Evolutionary conservation across 2,329 filamentous ascomycete species (phyloP).

Genomic region (Malbranchea zuffiana): DNA sequence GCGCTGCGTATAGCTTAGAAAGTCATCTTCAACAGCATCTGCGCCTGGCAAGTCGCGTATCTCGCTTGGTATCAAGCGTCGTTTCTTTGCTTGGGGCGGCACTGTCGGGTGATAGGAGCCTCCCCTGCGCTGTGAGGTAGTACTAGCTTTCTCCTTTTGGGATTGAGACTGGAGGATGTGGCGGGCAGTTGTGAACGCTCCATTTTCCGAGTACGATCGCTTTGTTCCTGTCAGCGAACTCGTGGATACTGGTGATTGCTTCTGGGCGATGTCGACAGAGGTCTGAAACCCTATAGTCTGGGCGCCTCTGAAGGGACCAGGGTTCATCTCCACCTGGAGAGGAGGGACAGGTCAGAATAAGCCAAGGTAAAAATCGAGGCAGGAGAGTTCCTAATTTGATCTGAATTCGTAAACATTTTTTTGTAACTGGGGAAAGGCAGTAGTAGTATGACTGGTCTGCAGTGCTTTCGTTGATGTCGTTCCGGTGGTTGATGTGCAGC

Average conservation of each 20-base stretch:
- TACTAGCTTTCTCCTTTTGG: not conserved
- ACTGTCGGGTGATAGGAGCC: constrained; percentile 2
- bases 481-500: too few relatives aligned
- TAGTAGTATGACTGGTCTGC: too few relatives aligned
- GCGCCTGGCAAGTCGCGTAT: constrained; percentile 22
- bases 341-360: too few relatives aligned
- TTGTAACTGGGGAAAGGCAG: too few relatives aligned
- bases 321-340: too few relatives aligned
- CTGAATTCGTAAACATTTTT: too few relatives aligned
- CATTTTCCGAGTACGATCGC: constrained; percentile 9
- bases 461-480: too few relatives aligned
- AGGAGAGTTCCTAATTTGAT: too few relatives aligned
- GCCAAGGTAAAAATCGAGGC: too few relatives aligned
- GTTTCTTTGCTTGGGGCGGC: constrained; percentile 6
- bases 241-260: constrained; percentile 1
- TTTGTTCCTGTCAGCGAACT: constrained; percentile 6
- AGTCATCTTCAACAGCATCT: constrained; percentile 13
- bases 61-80: constrained; percentile 32
- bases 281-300: constrained; percentile 10
- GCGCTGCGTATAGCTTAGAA: constrained; percentile 50
- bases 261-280: constrained; percentile 7
- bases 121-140: not conserved
- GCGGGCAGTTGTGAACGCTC: constrained; percentile 11
- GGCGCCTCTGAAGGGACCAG: not conserved
- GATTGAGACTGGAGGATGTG: constrained; percentile 4